Conservation (phyloP, 2,329 filamentous ascomycete species). For the Fusarium metavorans region DNA sequence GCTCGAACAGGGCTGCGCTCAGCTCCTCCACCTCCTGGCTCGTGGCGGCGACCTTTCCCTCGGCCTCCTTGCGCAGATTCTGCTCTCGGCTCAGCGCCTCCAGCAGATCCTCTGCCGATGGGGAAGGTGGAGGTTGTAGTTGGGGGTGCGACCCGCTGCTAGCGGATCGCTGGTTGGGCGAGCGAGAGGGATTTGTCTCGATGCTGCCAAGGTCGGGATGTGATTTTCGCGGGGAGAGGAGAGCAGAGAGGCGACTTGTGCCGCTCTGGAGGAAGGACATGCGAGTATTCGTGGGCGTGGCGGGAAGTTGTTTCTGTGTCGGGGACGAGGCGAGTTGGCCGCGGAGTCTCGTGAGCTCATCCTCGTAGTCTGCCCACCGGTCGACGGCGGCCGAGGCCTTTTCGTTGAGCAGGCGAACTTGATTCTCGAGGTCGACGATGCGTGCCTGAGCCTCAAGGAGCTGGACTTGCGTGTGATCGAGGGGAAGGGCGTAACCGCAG, state of each 20-base stretch:
- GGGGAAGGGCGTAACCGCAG: constrained; percentile 60
- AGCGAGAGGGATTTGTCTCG: constrained; percentile 31
- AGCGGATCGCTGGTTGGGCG: constrained; percentile 29
- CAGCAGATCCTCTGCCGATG: constrained; percentile 64
- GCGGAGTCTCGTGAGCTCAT: constrained; percentile 75
- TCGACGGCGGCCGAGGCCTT: constrained; percentile 75
- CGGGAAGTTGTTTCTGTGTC: constrained; percentile 30
- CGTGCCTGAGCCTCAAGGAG: constrained; percentile 68
- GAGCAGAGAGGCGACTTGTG: constrained; percentile 59
- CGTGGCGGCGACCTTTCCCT: constrained; percentile 74
- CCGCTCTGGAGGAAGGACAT: constrained; percentile 61
- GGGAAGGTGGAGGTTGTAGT: constrained; percentile 34
- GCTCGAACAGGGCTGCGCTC: constrained; percentile 79
- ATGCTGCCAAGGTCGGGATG: constrained; percentile 46
- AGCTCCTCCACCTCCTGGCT: constrained; percentile 82
- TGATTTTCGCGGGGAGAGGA: constrained; percentile 62
- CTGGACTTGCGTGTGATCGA: constrained; percentile 53
- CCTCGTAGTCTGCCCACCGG: constrained; percentile 83
- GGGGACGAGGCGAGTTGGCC: constrained; percentile 47
- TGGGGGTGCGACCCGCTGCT: constrained; percentile 31
- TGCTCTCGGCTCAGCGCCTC: constrained; percentile 76
- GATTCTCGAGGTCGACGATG: constrained; percentile 77
- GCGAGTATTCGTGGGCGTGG: constrained; percentile 47
- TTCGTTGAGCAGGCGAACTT: constrained; percentile 76
- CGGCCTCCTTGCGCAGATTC: constrained; percentile 74